Percentiles rank a stretch among this genome's conserved stretches.
Evolutionary conservation across 106 monocot species (phyloP).

Genomic region (Dendrobium officinale): DNA sequence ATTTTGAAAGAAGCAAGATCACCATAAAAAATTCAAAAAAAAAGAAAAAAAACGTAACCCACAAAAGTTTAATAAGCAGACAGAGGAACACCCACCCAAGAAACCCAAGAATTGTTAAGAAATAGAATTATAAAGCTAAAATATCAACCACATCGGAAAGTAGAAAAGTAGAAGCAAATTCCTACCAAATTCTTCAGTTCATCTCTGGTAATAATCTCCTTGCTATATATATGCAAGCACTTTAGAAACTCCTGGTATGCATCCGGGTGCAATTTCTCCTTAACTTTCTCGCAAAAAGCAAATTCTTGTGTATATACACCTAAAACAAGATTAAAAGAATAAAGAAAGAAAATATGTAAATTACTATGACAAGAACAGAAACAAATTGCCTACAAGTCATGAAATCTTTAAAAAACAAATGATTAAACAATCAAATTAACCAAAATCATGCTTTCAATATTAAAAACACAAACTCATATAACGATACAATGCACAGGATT

Average conservation of each 20-base stretch:
- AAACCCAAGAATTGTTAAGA: background rate
- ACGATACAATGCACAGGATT: background rate
- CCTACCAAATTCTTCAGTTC: conserved; percentile 83
- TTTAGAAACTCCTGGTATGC: conserved; percentile 94
- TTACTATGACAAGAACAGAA: background rate
- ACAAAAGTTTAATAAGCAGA: background rate
- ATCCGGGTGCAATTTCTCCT: conserved; percentile 70
- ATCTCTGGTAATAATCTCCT: conserved; percentile 78
- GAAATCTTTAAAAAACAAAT: background rate
- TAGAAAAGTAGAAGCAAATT: background rate
- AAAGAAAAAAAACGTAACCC: background rate
- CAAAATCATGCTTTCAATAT: background rate
- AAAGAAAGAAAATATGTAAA: background rate
- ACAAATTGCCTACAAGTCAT: background rate
- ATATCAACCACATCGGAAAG: background rate
- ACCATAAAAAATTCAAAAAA: background rate
- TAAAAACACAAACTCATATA: background rate
- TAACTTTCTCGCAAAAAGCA: conserved; percentile 84
- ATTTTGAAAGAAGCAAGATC: background rate
- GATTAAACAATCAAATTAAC: background rate
- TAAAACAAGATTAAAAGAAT: conserved; percentile 12
- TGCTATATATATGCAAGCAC: conserved; percentile 86
- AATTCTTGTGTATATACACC: conserved; percentile 79
- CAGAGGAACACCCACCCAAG: background rate
- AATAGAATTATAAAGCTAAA: background rate